phyloP scores from a whole-genome alignment of 2,329 filamentous ascomycete genomes.

The Pyrenophora graminea region DNA sequence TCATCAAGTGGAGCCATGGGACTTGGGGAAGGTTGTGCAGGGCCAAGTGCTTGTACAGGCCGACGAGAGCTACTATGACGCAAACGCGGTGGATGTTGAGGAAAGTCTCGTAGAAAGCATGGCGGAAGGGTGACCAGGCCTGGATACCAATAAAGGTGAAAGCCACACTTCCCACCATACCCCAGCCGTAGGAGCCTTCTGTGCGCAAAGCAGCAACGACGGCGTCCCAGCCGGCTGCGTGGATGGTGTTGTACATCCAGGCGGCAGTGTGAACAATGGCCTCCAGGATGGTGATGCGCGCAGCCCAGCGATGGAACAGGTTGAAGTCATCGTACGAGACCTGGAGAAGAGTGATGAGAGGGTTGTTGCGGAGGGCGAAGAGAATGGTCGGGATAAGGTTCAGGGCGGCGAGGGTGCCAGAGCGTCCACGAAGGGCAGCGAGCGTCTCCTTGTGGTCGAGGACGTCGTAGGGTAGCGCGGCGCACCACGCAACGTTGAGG shows the following conservation, averaged over 20 bases:
- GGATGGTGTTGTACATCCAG: constrained; percentile 70
- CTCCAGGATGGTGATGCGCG: constrained; percentile 72
- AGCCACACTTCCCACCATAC: constrained; percentile 62
- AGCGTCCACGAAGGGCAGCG: constrained; percentile 83
- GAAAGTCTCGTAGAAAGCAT: constrained; percentile 98
- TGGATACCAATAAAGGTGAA: constrained; percentile 70
- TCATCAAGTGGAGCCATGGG: constrained; percentile 73
- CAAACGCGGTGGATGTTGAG: constrained; percentile 82
- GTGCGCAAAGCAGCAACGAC: constrained; percentile 59
- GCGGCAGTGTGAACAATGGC: constrained; percentile 70
- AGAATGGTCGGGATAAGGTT: constrained; percentile 93
- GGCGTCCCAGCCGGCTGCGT: constrained; percentile 65
- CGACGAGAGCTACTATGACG: constrained; percentile 68
- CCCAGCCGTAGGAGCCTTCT: constrained; percentile 68
- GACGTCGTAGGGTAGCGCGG: constrained; percentile 64
- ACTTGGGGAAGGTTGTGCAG: constrained; percentile 70
- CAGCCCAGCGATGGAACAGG: constrained; percentile 82
- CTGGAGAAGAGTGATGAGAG: constrained; percentile 76
- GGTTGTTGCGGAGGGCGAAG: constrained; percentile 90
- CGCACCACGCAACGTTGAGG: constrained; percentile 77
- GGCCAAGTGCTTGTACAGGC: constrained; percentile 78
- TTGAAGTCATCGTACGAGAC: constrained; percentile 98
- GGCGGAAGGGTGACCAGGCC: constrained; percentile 78
- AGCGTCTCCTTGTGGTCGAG: constrained; percentile 61
- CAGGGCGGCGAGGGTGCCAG: constrained; percentile 79